Conservation (phyloP, 2,329 filamentous ascomycete genomes). For the Fusarium citri region DNA sequence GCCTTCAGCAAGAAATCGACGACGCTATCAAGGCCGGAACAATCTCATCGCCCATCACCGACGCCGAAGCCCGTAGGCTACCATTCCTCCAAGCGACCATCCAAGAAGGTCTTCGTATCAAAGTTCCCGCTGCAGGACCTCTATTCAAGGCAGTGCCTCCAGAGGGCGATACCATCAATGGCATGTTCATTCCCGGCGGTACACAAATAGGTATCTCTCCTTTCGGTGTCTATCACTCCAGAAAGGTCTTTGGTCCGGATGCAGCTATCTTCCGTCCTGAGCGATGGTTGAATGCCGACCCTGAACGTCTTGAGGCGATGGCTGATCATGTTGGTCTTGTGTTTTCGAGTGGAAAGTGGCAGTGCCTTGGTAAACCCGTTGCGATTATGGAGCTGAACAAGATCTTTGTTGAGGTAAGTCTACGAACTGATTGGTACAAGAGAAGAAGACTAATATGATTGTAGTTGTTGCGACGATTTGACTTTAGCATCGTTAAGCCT, state of each 20-base stretch:
- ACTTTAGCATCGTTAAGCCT: conserved; percentile 22
- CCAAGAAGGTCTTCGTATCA: conserved; percentile 61
- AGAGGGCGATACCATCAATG: conserved; percentile 51
- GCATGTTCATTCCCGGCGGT: conserved; percentile 51
- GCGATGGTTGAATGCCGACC: conserved; percentile 52
- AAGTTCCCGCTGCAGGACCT: conserved; percentile 56
- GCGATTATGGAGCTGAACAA: conserved; percentile 54
- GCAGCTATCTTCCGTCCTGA: conserved; percentile 51
- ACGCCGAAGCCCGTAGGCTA: conserved; percentile 53
- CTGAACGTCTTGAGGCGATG: conserved; percentile 48
- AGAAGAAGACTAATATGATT: background rate
- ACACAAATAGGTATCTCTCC: conserved; percentile 48
- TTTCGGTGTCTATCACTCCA: conserved; percentile 48
- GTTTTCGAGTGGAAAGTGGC: conserved; percentile 55
- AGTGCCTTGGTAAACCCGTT: conserved; percentile 54
- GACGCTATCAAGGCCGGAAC: conserved; percentile 55
- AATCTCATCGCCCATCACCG: conserved; percentile 36
- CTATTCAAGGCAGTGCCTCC: conserved; percentile 49
- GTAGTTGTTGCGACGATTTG: conserved; percentile 30
- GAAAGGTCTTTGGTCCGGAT: conserved; percentile 51
- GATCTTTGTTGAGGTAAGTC: conserved; percentile 56
- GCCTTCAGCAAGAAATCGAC: conserved; percentile 63
- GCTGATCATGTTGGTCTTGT: conserved; percentile 51
- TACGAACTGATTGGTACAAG: background rate
- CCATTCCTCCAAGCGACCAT: conserved; percentile 64